phyloP scores from a whole-genome alignment of 805 yeast genomes.

The Millerozyma acaciae region DNA sequence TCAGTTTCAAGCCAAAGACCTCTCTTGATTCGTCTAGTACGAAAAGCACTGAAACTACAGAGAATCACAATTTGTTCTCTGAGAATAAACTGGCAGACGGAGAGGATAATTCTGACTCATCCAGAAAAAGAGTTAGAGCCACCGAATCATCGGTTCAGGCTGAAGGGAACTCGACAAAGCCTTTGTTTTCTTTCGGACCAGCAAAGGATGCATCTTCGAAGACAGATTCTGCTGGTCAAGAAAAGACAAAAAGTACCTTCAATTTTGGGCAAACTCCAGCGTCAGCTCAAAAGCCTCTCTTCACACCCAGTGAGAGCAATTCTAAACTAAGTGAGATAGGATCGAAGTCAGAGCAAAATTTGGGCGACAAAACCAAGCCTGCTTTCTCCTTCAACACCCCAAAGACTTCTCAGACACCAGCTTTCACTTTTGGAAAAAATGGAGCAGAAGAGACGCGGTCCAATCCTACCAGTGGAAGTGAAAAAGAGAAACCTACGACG shows the following conservation, averaged over 20 bases:
- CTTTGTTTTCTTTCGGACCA: slow-evolving; percentile 4
- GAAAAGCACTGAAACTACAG: too few relatives aligned
- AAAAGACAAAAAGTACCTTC: slow-evolving; percentile 5
- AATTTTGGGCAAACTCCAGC: slow-evolving; percentile 7
- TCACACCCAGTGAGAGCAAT: slow-evolving; percentile 6
- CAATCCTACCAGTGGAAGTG: not conserved
- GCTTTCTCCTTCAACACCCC: slow-evolving; percentile 4
- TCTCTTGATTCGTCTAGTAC: too few relatives aligned
- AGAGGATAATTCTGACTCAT: too few relatives aligned
- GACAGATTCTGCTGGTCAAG: slow-evolving; percentile 3
- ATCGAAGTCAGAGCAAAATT: not conserved
- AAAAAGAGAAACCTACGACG: slow-evolving; percentile 4
- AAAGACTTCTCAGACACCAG: not conserved
- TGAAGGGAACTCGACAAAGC: slow-evolving; percentile 5
- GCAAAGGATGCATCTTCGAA: not conserved
- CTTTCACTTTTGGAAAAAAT: not conserved
- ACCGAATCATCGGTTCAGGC: too few relatives aligned
- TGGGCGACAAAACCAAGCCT: slow-evolving; percentile 5
- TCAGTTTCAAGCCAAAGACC: too few relatives aligned
- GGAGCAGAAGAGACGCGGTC: not conserved
- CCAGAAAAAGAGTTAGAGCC: too few relatives aligned
- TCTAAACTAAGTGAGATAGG: not conserved
- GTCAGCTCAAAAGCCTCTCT: slow-evolving; percentile 5
- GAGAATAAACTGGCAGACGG: too few relatives aligned
- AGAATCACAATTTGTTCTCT: too few relatives aligned